Percentiles rank a stretch among this genome's conserved stretches.
phyloP scores from a whole-genome alignment of 78 protist genomes.

The Dictyostelium purpureum region DNA sequence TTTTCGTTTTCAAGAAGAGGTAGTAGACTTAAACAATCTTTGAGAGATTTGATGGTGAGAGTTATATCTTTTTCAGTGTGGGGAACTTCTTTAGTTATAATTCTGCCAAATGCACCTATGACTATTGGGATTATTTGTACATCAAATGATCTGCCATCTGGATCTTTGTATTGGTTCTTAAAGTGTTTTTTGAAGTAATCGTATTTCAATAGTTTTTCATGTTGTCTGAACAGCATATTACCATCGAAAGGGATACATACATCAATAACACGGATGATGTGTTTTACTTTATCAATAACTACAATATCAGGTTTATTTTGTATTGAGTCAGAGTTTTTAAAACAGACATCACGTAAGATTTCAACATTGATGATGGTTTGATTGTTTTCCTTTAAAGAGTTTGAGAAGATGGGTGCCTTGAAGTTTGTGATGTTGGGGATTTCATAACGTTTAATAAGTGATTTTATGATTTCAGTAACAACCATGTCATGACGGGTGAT shows the following conservation, averaged over 20 bases:
- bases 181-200: background rate
- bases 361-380: too few species aligned
- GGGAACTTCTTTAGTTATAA: background rate
- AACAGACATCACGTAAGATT: too few species aligned
- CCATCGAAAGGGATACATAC: background rate
- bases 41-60: background rate
- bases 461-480: too few species aligned
- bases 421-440: too few species aligned
- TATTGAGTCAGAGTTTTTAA: too few species aligned
- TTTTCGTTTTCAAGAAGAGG: background rate
- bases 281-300: too few species aligned
- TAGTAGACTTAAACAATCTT: background rate
- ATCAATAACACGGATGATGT: too few species aligned
- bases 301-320: too few species aligned
- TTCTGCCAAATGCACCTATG: background rate
- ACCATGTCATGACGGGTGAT: too few species aligned
- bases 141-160: background rate
- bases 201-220: background rate
- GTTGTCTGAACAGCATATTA: background rate
- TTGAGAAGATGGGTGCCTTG: too few species aligned
- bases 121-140: background rate
- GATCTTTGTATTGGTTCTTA: background rate
- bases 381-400: too few species aligned
- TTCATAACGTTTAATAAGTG: too few species aligned
- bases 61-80: background rate